Percentiles rank a stretch among this genome's conserved stretches.
phyloP scores from a whole-genome alignment of 108 stramenopile species.

The Epithemia pelagica region DNA sequence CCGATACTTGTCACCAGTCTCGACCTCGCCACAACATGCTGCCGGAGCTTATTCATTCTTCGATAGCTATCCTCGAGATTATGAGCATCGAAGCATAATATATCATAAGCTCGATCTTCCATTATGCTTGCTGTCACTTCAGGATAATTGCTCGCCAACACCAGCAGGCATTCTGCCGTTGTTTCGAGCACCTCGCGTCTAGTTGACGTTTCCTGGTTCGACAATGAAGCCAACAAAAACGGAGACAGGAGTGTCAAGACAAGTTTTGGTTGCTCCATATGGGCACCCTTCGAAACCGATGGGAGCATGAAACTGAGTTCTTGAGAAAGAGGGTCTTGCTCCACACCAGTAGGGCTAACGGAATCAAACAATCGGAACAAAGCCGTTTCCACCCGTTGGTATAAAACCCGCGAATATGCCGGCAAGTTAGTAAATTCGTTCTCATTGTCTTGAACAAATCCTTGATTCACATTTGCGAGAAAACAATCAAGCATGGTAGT shows the following conservation, averaged over 20 bases:
- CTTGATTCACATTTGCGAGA: background rate
- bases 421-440: background rate
- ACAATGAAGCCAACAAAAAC: constrained; percentile 34
- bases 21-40: constrained; percentile 3
- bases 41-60: constrained; percentile 21
- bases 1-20: constrained; percentile 19
- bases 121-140: background rate
- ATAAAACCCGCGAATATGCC: background rate
- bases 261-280: constrained; percentile 45
- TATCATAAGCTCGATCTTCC: constrained; percentile 3
- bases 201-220: constrained; percentile 21
- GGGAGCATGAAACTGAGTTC: background rate
- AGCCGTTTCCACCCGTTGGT: background rate
- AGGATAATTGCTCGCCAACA: background rate
- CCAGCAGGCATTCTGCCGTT: constrained; percentile 58
- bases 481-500: constrained; percentile 22
- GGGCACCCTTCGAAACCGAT: constrained; percentile 4
- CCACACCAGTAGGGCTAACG: background rate
- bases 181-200: constrained; percentile 27
- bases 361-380: background rate
- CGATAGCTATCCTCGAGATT: constrained; percentile 1
- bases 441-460: background rate
- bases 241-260: constrained; percentile 66
- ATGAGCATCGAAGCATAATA: constrained; percentile 3
- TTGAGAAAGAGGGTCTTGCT: background rate